Base-by-base conservation (phyloP, 2,329 filamentous ascomycete species). In the Balansia obtecta region DNA sequence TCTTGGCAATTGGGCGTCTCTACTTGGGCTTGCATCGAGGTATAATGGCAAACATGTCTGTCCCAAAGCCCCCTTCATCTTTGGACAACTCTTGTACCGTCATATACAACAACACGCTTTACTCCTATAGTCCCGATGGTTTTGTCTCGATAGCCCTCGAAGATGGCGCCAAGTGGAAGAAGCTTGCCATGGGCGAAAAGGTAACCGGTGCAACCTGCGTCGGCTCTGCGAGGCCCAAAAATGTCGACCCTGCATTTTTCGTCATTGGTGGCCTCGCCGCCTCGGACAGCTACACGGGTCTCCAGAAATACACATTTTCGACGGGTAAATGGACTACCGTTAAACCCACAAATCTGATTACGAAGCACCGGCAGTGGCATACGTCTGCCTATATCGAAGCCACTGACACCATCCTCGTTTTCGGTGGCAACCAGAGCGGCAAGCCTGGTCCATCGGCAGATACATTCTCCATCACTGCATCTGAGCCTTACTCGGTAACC, bases 131-230 rank as follows among this genome's bases (percentile, higher is more conserved):
- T 6, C 69, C 80, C 9, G 69, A 79, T 45, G 86, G 81, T 30
- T 90, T 97, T 59, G 79, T 89, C 63, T 85, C 85, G 9, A 68
- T 97, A 56, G 67, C 74, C 12, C 69, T 97, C 55, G 68, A 77
- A 55, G 67, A 81, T 56, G 85, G 85, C 47, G 85, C 81, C 46
- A 68, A 79, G 68, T 96, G 91, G 91, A 71, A 76, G 55, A 63
- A 73, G 56, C 65, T 93, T 57, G 61, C 74, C 1, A 76, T 75
- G 63, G 88, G 87, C 46, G 75, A 83, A 53, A 71, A 81, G 16
- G 86, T 95, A 20, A 81, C 79, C 1, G 87, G 86, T 44, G 87
- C 79, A 40, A 80, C 80, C 7, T 97, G 91, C 66, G 85, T 95
- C 20, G 82, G 82, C 50, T 82, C 82, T 38, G 77, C 75, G 22